Conservation (phyloP, 495 filamentous ascomycete genomes). For the Parathielavia appendiculata region DNA sequence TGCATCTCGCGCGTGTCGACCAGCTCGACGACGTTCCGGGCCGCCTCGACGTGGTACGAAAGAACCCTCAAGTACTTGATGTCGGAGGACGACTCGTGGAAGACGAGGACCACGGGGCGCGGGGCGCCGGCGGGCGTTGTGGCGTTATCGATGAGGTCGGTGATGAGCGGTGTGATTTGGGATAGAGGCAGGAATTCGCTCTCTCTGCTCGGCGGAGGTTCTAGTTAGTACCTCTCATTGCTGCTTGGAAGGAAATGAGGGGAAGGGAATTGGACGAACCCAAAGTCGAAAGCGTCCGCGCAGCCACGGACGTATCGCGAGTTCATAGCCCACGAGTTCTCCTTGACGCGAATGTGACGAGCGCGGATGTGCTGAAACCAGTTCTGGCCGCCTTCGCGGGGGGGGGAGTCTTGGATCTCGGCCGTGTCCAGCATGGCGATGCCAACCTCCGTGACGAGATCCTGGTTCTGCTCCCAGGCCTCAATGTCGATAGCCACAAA, state of each 20-base stretch:
- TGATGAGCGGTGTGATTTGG: slow-evolving; percentile 20
- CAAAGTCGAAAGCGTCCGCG: slow-evolving; percentile 72
- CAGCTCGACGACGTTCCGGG: slow-evolving; percentile 53
- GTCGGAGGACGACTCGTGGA: slow-evolving; percentile 65
- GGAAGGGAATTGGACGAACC: slow-evolving; percentile 33
- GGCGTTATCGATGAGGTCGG: slow-evolving; percentile 26
- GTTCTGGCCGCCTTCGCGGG: slow-evolving; percentile 53
- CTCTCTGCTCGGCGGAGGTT: slow-evolving; percentile 19
- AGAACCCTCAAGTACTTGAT: slow-evolving; percentile 57
- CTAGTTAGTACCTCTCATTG: slow-evolving; percentile 20
- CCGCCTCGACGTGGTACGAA: slow-evolving; percentile 53
- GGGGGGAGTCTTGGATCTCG: slow-evolving; percentile 48
- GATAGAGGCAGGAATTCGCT: slow-evolving; percentile 29
- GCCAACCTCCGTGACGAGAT: slow-evolving; percentile 76
- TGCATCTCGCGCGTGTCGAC: slow-evolving; percentile 69
- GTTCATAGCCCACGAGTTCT: slow-evolving; percentile 63
- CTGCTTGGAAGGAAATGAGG: slow-evolving; percentile 19
- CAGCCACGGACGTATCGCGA: slow-evolving; percentile 60
- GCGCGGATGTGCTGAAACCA: slow-evolving; percentile 63
- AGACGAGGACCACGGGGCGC: slow-evolving; percentile 70
- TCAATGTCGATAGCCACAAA: slow-evolving; percentile 82
- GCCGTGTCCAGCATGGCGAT: slow-evolving; percentile 74
- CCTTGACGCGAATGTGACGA: slow-evolving; percentile 70
- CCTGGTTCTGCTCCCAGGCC: slow-evolving; percentile 60
- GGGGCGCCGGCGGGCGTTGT: slow-evolving; percentile 14